Evolutionary conservation across 1,139 yeast genomes (phyloP).

Genomic region (Geotrichum europaeum): DNA sequence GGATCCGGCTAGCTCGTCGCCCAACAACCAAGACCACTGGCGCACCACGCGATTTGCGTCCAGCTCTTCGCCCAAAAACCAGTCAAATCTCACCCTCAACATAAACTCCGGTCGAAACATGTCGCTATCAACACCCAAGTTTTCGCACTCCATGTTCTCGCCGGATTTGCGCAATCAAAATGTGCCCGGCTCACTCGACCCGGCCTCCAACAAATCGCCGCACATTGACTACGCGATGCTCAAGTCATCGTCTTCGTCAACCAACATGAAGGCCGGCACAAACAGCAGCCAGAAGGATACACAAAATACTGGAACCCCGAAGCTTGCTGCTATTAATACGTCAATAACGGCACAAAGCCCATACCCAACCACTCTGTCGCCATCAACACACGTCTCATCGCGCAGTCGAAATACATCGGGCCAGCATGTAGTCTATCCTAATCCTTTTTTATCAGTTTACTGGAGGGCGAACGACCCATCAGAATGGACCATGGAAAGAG

Average conservation of each 20-base stretch:
- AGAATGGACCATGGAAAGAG: slow-evolving; percentile 68
- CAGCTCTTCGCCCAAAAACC: not conserved
- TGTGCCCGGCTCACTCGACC: not conserved
- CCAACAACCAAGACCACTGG: not conserved
- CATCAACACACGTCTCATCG: slow-evolving; percentile 16
- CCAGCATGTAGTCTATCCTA: slow-evolving; percentile 20
- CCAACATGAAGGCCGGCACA: not conserved
- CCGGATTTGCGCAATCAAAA: not conserved
- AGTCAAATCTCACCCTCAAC: not conserved
- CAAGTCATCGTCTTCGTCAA: not conserved
- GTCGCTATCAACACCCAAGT: not conserved
- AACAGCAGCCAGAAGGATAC: not conserved
- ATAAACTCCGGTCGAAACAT: not conserved
- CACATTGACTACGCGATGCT: not conserved
- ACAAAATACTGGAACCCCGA: not conserved
- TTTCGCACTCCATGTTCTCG: not conserved
- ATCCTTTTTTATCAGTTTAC: slow-evolving; percentile 20
- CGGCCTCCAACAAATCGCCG: not conserved
- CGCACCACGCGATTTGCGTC: not conserved
- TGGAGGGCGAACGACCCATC: slow-evolving; percentile 35
- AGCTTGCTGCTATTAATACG: not conserved
- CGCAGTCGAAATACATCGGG: slow-evolving; percentile 18
- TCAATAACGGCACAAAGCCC: not conserved
- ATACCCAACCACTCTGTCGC: slow-evolving; percentile 11
- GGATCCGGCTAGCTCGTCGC: slow-evolving; percentile 3